Conservation (phyloP, 495 filamentous ascomycete genomes). For the Neurospora hispaniola region DNA sequence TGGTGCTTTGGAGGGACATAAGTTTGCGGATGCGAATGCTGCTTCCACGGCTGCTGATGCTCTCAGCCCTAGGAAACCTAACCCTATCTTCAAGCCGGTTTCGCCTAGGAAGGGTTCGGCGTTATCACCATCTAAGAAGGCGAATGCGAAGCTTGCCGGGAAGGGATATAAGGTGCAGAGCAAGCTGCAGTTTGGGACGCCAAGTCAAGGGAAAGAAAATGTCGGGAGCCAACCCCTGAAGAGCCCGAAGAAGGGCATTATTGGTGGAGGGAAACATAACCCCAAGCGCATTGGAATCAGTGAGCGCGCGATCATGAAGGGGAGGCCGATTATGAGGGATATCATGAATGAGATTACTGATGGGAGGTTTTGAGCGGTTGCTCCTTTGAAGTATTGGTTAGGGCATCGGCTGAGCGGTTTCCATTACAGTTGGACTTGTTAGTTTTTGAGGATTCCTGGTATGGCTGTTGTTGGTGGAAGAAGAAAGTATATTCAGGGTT, state of each 20-base stretch:
- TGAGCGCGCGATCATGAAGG: conserved; percentile 27
- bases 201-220: conserved; percentile 3
- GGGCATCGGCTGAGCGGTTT: neutral
- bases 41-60: conserved; percentile 8
- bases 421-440: neutral
- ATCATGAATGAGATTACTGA: conserved; percentile 38
- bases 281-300: conserved; percentile 13
- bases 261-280: neutral
- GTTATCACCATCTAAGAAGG: neutral
- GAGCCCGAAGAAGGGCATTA: conserved; percentile 9
- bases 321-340: conserved; percentile 34
- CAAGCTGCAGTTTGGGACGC: neutral
- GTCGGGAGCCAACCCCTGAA: neutral
- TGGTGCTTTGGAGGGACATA: conserved; percentile 55
- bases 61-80: neutral
- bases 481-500: neutral
- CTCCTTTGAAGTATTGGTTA: neutral
- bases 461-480: neutral
- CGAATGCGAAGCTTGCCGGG: neutral
- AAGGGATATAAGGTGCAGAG: neutral
- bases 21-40: conserved; percentile 43
- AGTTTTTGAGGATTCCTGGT: neutral
- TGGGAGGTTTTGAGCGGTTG: conserved; percentile 13
- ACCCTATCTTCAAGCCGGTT: neutral
- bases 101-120: neutral